Evolutionary conservation across 805 yeast genomes (phyloP), one percentile per base, ranked within the genome.

Genomic region (Zygosaccharomyces siamensis): DNA sequence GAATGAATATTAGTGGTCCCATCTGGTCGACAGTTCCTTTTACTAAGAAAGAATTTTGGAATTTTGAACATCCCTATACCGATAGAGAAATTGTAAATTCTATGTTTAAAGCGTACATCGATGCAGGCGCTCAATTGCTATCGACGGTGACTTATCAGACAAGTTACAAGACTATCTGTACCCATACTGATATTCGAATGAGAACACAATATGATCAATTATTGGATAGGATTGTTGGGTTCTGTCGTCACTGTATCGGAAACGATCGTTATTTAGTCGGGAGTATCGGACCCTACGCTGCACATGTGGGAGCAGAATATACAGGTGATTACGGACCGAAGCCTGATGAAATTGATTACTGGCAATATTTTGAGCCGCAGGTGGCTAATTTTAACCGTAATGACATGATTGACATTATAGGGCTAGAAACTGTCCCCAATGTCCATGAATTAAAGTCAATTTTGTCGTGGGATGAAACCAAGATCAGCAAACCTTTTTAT

Each of bases 281-380:
- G 0, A 78, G 86, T 6, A 66, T 86, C 32, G 96, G 95, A 0
- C 88, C 95, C 0, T 87, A 79, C 61, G 95, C 90, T 1, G 86
- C 90, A 0, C 80, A 68, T 54, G 60, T 84, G 32, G 79, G 84
- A 26, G 73, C 84, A 0, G 96, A 87, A 58, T 87, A 83, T 57
- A 79, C 83, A 3, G 95, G 95, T 1, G 73, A 80, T 44, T 86
- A 85, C 61, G 74, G 72, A 16, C 40, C 44, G 7, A 24, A 48
- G 12, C 55, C 66, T 5, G 57, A 51, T n/a, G 31, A 46, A 1
- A 63, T 64, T 20, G 69, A 62, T 18, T 68, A 64, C 5, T 58
- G 67, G 2, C 61, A 62, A 5, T 67, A 66, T 12, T 61, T 60
- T 16, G 57, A 53, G 21, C 66, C 65, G 2, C 70, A 70, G 39